Evolutionary conservation across 768 basidiomycete species (phyloP), one percentile per base, ranked within the genome.

Genomic region (Hydnomerulius pinastri): DNA sequence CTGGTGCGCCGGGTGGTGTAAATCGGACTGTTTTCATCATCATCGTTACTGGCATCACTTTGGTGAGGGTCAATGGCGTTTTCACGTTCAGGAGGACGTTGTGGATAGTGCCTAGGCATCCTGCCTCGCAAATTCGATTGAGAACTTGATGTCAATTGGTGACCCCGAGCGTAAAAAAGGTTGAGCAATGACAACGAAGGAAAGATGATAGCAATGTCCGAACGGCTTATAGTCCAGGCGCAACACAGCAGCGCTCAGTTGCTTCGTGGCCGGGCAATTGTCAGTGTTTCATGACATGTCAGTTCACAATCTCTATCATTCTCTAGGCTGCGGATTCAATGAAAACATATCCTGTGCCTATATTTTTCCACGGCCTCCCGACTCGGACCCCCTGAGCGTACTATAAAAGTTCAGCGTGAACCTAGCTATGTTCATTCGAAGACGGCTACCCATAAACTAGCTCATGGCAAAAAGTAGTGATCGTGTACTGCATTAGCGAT

Each of bases 1-100:
- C 51, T 55, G 8, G 63, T 47, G 46, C 59, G 66, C 43, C 56
- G 57, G 20, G 61, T 35, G 37, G 64, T 44, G 30, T 56, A 61
- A 20, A 60, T 60, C 13, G 46, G 40, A 47, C 37, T 45, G 13
- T 39, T 23, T 21, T 46, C 25, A 9, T 58, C 48, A 10, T 38
- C 53, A 4, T 52, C 55, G 39, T 42, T 29, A 39, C 37, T 46
- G 33, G 30, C 32, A 29, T 52, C 40, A n/a, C 40, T 21, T 15
- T 46, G 21, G 18, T 20, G 42, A 20, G 13, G 7, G 17, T 18
- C 33, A 18, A 30, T 12, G 24, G 45, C 15, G 25, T 21, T 28
- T 42, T 42, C 39, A 36, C 25, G 32, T 17, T 35, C 32, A 13
- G 46, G 45, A 23, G 44, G 40, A 40, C 32, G n/a, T 42, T 46